Evolutionary conservation across 306 rosid genomes (phyloP).

Genomic region (Medicago arabica): DNA sequence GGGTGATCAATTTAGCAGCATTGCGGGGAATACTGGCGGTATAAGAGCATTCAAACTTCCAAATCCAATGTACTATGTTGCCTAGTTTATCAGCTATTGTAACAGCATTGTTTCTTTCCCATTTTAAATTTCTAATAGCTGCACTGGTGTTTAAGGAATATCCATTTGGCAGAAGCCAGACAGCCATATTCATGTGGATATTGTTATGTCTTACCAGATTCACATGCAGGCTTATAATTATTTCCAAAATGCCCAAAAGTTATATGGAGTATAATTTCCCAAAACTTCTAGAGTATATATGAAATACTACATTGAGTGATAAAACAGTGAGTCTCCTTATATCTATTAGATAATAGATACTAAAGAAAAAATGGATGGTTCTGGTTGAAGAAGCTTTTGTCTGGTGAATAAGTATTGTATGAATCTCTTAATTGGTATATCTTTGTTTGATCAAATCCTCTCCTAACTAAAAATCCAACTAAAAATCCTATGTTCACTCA

Average conservation of each 20-base stretch:
- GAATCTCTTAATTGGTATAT: background rate
- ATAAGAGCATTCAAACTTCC: constrained; percentile 47
- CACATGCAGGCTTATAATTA: too few relatives aligned
- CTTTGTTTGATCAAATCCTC: background rate
- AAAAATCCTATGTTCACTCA: background rate
- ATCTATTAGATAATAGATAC: too few relatives aligned
- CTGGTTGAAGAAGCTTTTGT: background rate
- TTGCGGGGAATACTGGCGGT: constrained; percentile 32
- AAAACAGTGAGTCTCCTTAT: background rate
- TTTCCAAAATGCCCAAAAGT: too few relatives aligned
- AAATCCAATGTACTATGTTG: constrained; percentile 52
- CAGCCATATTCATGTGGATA: background rate
- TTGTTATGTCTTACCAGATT: too few relatives aligned
- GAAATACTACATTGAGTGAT: background rate
- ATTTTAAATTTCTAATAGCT: background rate
- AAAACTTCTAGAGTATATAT: too few relatives aligned
- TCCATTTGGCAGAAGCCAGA: background rate
- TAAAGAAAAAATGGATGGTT: background rate
- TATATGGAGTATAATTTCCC: too few relatives aligned
- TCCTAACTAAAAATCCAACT: background rate
- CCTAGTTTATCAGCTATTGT: constrained; percentile 30
- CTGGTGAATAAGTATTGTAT: background rate
- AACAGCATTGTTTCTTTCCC: constrained; percentile 5
- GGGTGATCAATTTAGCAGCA: constrained; percentile 48
- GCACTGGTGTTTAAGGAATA: constrained; percentile 4